A percentile compares a stretch with the other conserved stretches of the same genome.
Conservation (phyloP, 306 rosid genomes). For the Carpinus fangiana region DNA sequence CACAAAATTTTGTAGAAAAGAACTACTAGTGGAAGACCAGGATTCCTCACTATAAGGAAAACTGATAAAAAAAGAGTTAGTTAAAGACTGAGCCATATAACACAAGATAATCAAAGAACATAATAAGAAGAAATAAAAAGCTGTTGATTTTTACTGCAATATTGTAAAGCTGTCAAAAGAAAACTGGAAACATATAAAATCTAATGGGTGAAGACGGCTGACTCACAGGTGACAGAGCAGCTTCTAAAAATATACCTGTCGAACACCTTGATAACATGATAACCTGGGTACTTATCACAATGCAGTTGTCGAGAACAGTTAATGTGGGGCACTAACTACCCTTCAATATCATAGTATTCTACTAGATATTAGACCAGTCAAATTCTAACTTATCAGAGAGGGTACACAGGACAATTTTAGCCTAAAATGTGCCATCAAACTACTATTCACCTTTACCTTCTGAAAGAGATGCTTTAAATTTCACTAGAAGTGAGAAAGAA, state of each 20-base stretch:
- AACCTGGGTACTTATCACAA: background rate
- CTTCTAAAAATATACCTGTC: background rate
- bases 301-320: background rate
- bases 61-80: slow-evolving; percentile 1
- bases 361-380: background rate
- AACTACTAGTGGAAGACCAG: background rate
- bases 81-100: slow-evolving; percentile 4
- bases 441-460: background rate
- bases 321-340: background rate
- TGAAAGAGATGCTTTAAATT: background rate
- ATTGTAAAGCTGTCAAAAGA: background rate
- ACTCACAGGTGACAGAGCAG: background rate
- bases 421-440: background rate
- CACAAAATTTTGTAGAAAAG: slow-evolving; percentile 13
- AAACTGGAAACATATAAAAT: background rate
- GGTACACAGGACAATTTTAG: background rate
- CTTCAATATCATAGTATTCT: background rate
- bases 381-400: background rate
- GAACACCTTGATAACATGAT: background rate
- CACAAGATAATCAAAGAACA: background rate
- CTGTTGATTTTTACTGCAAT: background rate
- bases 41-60: slow-evolving; percentile 2
- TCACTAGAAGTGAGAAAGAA: background rate
- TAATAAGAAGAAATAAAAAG: background rate
- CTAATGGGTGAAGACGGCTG: background rate